Evolutionary conservation across 306 rosid genomes (phyloP).

Genomic region (Erythrophleum fordii): DNA sequence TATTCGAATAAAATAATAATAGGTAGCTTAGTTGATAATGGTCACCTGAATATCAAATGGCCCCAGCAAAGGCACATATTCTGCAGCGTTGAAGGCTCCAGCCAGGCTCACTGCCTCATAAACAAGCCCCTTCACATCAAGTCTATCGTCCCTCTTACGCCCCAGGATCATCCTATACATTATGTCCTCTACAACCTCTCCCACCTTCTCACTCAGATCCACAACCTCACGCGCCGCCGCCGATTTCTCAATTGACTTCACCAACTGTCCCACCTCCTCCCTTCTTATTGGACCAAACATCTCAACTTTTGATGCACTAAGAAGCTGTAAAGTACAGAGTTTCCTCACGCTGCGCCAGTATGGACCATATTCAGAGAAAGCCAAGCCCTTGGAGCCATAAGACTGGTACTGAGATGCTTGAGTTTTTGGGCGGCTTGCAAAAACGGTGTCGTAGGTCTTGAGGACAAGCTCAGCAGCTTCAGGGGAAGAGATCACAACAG

Average conservation of each 20-base stretch:
- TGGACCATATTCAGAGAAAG: neutral
- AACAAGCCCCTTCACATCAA: constrained; percentile 17
- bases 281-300: neutral
- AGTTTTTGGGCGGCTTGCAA: neutral
- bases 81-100: constrained; percentile 36
- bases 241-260: neutral
- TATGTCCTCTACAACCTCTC: neutral
- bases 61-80: constrained; percentile 18
- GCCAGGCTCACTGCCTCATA: neutral
- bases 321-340: constrained; percentile 17
- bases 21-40: too few relatives aligned
- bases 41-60: neutral
- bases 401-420: neutral
- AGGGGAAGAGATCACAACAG: constrained; percentile 1
- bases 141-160: neutral
- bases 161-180: constrained; percentile 5
- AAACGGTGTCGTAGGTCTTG: constrained; percentile 42
- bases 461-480: constrained; percentile 39
- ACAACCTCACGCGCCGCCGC: neutral
- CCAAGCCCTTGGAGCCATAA: constrained; percentile 26
- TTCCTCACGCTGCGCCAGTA: constrained; percentile 44
- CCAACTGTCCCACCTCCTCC: neutral
- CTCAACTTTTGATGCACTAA: constrained; percentile 16
- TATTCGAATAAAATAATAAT: too few relatives aligned
- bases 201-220: neutral